Conservation (phyloP, 108 stramenopile species). For the Pseudonitzschia delicatissima region DNA sequence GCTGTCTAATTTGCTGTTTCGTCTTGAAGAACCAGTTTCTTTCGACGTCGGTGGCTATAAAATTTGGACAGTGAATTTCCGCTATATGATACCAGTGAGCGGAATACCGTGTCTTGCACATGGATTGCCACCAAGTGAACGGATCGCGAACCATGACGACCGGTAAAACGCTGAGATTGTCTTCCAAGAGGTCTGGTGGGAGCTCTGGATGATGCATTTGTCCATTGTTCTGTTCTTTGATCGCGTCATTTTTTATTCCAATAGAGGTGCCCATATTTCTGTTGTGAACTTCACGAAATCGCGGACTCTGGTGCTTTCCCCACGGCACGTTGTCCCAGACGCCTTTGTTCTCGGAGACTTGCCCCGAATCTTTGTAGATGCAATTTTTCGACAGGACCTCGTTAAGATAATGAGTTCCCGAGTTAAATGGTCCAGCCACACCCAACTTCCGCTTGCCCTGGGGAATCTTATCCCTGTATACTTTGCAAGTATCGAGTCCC, state of each 20-base stretch:
- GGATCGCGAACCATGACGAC: conserved; percentile 82
- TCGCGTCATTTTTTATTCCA: conserved; percentile 9
- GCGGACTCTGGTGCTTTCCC: conserved; percentile 78
- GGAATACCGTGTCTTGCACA: conserved; percentile 74
- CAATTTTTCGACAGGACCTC: conserved; percentile 50
- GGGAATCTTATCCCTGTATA: conserved; percentile 32
- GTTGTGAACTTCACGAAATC: conserved; percentile 35
- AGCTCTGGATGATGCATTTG: neutral
- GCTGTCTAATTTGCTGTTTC: neutral
- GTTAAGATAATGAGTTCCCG: conserved; percentile 54
- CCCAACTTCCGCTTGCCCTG: conserved; percentile 39
- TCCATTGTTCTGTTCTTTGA: conserved; percentile 2
- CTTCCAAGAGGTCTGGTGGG: neutral
- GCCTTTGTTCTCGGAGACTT: neutral
- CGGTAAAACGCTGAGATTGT: neutral
- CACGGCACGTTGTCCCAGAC: conserved; percentile 59
- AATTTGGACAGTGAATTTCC: conserved; percentile 62
- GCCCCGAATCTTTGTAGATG: neutral
- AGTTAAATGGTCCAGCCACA: conserved; percentile 62
- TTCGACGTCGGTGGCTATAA: conserved; percentile 46
- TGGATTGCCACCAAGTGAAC: conserved; percentile 68
- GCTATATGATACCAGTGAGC: conserved; percentile 49
- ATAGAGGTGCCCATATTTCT: conserved; percentile 13
- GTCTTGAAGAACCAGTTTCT: conserved; percentile 18
- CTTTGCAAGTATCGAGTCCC: conserved; percentile 59